Evolutionary conservation across 345 rosid species (phyloP).

Genomic region (Hirschfeldia incana): DNA sequence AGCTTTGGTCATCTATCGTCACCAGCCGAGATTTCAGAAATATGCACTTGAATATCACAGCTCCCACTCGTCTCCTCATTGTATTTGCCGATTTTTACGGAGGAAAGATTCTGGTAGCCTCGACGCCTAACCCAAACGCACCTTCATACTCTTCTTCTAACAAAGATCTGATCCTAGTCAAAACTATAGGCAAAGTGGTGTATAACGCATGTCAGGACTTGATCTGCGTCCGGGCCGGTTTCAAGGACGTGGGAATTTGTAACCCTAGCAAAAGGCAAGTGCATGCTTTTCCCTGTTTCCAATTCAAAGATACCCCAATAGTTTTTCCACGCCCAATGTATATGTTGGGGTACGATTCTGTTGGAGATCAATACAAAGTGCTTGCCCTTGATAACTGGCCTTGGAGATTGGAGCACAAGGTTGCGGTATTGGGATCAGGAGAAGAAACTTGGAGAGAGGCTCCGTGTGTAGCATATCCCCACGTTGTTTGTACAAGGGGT

Average conservation of each 20-base stretch:
- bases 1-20: neutral
- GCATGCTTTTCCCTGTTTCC: neutral
- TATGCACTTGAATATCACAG: neutral
- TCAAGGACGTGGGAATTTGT: neutral
- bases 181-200: neutral
- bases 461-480: neutral
- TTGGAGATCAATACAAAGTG: constrained; percentile 9
- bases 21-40: neutral
- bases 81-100: neutral
- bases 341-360: neutral
- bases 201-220: neutral
- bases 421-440: neutral
- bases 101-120: neutral
- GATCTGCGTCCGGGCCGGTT: neutral
- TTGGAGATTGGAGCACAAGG: neutral
- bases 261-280: neutral
- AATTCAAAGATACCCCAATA: neutral
- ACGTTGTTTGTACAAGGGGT: neutral
- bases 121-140: neutral
- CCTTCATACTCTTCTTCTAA: neutral
- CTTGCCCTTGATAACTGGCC: neutral
- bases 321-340: neutral
- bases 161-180: neutral
- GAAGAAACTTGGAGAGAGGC: constrained; percentile 9
- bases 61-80: neutral